Base-by-base conservation (phyloP, 1,284 basidiomycete species). In the Boletus sp. region DNA sequence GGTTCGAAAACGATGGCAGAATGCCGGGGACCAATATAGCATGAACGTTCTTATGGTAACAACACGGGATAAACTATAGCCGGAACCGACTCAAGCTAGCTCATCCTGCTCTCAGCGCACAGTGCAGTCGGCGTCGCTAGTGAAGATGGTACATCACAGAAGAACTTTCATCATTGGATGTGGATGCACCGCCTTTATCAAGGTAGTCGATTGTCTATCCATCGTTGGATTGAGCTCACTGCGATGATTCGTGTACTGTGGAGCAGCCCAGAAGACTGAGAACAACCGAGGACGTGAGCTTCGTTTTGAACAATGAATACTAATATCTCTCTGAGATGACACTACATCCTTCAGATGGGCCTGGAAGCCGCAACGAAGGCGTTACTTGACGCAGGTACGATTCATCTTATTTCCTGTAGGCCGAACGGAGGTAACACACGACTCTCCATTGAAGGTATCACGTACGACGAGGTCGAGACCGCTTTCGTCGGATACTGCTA, bases 401-500 rank as follows among this genome's bases (percentile, higher is more conserved):
- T 13, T 37, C 11, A 14, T 44, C 47, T 21, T 16, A n/a, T 40
- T 40, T 40, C 10, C 17, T 21, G 2, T 10, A 9, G 11, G 6
- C 7, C 10, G 10, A 25, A n/a, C 28, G 17, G 31, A 16, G 7
- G 27, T 23, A 52, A 23, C 21, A 44, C 7, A 47, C 56, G 33
- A 35, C 19, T 10, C 13, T n/a, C 13, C 14, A 10, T 65, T 49
- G 7, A 59, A 89, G 88, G 89, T 35, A 83, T 95, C 60, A 94
- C 86, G 14, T 95, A 95, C 69, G 93, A 95, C 70, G 77, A 77
- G 1, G 76, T 95, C 35, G 81, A 95, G 71, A 85, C 83, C 37
- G 94, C 92, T 0, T 88, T 81, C 64, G 92, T 90, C n/a, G 93
- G 92, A 21, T 93, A 88, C 74, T 87, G 85, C 69, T 92, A 87